Conservation (phyloP, 2,329 filamentous ascomycete species). For the Chrysosporium keratinophilum region DNA sequence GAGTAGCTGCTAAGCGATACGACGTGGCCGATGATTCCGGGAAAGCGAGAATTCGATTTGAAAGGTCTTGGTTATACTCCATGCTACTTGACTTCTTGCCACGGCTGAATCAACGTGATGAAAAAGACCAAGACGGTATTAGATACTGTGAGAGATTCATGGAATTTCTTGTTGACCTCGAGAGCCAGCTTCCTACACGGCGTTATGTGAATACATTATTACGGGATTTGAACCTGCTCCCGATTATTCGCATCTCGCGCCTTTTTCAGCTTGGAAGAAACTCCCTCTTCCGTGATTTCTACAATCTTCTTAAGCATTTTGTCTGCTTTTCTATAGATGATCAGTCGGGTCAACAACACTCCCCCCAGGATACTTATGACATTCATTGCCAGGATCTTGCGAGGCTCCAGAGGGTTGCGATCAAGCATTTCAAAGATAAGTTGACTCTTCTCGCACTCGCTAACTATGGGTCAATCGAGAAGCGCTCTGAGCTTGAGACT, state of each 20-base stretch:
- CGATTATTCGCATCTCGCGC: slow-evolving; percentile 67
- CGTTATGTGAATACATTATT: slow-evolving; percentile 86
- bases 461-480: slow-evolving; percentile 81
- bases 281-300: slow-evolving; percentile 68
- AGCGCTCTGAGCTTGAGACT: slow-evolving; percentile 63
- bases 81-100: slow-evolving; percentile 73
- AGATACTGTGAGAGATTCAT: slow-evolving; percentile 86
- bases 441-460: slow-evolving; percentile 83
- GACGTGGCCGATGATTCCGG: slow-evolving; percentile 71
- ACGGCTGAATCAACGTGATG: slow-evolving; percentile 50
- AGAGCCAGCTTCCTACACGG: slow-evolving; percentile 86
- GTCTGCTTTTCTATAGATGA: slow-evolving; percentile 84
- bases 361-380: slow-evolving; percentile 62
- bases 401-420: slow-evolving; percentile 64
- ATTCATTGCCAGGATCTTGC: slow-evolving; percentile 66
- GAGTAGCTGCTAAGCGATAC: slow-evolving; percentile 72
- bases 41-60: slow-evolving; percentile 75
- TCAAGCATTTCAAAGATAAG: slow-evolving; percentile 80
- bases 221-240: slow-evolving; percentile 71
- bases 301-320: slow-evolving; percentile 72
- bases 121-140: slow-evolving; percentile 48
- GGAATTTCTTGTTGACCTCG: slow-evolving; percentile 79
- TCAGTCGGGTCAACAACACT: slow-evolving; percentile 69
- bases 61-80: slow-evolving; percentile 86
- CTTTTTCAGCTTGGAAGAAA: slow-evolving; percentile 66